Conservation (phyloP, 306 rosid species). For the Cicer chorassanicum region DNA sequence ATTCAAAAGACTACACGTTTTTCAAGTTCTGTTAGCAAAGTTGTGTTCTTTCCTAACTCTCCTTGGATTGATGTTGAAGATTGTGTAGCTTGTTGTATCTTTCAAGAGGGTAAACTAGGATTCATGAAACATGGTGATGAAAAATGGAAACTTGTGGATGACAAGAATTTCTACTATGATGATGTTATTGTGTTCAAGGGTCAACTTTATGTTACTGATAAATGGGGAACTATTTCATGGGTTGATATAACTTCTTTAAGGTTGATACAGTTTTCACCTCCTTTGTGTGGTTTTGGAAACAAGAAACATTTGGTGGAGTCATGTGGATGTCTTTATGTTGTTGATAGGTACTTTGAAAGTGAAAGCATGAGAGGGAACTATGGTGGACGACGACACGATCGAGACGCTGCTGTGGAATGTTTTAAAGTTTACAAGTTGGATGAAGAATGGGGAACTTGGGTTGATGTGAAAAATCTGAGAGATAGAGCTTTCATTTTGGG, state of each 20-base stretch:
- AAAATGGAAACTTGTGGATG: constrained; percentile 53
- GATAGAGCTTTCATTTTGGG: constrained; percentile 54
- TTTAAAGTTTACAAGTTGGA: constrained; percentile 65
- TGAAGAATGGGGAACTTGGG: constrained; percentile 60
- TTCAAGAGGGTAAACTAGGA: constrained; percentile 57
- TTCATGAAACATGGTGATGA: constrained; percentile 51
- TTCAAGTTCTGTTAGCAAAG: constrained; percentile 48
- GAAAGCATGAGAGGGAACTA: constrained; percentile 38
- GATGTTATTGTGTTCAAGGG: constrained; percentile 64
- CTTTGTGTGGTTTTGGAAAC: constrained; percentile 59
- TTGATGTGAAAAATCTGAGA: constrained; percentile 50
- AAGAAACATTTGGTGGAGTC: constrained; percentile 78
- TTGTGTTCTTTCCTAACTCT: constrained; percentile 53
- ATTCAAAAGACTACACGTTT: not conserved
- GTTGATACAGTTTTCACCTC: constrained; percentile 63
- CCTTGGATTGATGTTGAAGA: constrained; percentile 43
- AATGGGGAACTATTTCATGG: constrained; percentile 73
- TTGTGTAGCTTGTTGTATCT: constrained; percentile 51
- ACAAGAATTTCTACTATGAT: constrained; percentile 53
- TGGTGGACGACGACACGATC: not conserved
- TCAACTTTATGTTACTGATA: constrained; percentile 69
- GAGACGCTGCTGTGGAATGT: constrained; percentile 40
- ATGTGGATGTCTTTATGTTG: constrained; percentile 64
- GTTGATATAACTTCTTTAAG: constrained; percentile 50
- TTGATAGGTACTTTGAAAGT: constrained; percentile 57